Evolutionary conservation across 2,329 filamentous ascomycete genomes (phyloP), one percentile per base, ranked within the genome.

Genomic region (Cadophora gregata): DNA sequence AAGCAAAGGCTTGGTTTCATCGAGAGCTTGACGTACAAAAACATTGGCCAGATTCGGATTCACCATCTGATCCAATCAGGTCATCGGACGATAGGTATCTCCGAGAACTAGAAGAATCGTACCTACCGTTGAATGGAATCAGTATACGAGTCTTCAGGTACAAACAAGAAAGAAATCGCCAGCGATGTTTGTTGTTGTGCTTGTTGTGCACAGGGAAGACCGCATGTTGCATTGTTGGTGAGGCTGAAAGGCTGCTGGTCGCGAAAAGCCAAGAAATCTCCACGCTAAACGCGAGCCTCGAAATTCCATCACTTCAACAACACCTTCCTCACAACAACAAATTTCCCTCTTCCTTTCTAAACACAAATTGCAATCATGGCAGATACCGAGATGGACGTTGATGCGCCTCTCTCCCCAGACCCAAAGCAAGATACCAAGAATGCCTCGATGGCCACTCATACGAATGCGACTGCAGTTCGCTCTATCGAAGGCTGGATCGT

Each of bases 401-500:
- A 81, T 71, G 71, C 66, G 69, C 73, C 72, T 62, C 63, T 69
- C 66, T 75, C 73, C 65, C 71, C 77, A 63, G 80, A 82, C 67
- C 78, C 80, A 73, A 85, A 86, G 74, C 82, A 86, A 66, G 83
- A 86, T 61, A 78, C 81, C 73, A 86, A 87, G 75, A 83, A 86
- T 70, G 81, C 82, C 74, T 88, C 90, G 75, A 90, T 93, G 84
- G 88, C 88, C 75, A 94, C 92, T 7, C 86, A 87, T 74, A 83
- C 85, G 45, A 90, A 91, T 77, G 92, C 92, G 64, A 93, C 89
- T 0, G 92, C 92, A 27, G 92, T 96, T 67, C 91, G 92, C 74
- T 93, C 90, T 64, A 94, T 96, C 76, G 92, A 96, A 80, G 92
- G 93, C 73, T 96, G 93, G 93, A 96, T 96, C 79, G 84, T 96